phyloP scores from a whole-genome alignment of 2,329 filamentous ascomycete genomes.

The Salinomyces thailandicus region DNA sequence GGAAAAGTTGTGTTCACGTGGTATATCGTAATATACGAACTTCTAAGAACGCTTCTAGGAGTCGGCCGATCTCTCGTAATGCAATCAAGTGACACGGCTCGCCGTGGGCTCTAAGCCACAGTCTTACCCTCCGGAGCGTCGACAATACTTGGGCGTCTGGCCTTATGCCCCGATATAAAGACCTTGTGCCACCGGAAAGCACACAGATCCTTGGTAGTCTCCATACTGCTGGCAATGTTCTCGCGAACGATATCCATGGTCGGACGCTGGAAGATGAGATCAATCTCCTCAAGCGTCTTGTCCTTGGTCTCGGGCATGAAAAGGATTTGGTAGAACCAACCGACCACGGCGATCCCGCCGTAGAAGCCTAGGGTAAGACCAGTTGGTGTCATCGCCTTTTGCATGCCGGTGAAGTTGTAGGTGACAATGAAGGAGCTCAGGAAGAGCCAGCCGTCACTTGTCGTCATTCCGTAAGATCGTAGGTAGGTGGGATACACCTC shows the following conservation, averaged over 20 bases:
- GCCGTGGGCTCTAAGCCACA: constrained; percentile 2
- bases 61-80: too few relatives aligned
- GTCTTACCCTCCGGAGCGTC: constrained; percentile 4
- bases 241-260: constrained; percentile 52
- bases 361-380: constrained; percentile 62
- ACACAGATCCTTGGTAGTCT: constrained; percentile 33
- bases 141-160: constrained; percentile 5
- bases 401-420: constrained; percentile 65
- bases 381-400: constrained; percentile 48
- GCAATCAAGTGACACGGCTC: too few relatives aligned
- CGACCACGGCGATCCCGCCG: constrained; percentile 59
- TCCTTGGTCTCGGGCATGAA: constrained; percentile 64
- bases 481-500: constrained; percentile 66
- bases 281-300: constrained; percentile 59
- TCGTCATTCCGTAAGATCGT: constrained; percentile 63
- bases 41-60: too few relatives aligned
- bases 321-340: constrained; percentile 61
- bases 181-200: constrained; percentile 37
- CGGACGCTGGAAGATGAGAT: constrained; percentile 54
- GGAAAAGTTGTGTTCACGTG: too few relatives aligned
- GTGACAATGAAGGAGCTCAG: constrained; percentile 62
- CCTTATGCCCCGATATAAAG: constrained; percentile 26
- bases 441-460: constrained; percentile 57
- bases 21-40: too few relatives aligned
- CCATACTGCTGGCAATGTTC: constrained; percentile 41